Base-by-base conservation (phyloP, 2,329 filamentous ascomycete genomes). In the Clonostachys sp. region DNA sequence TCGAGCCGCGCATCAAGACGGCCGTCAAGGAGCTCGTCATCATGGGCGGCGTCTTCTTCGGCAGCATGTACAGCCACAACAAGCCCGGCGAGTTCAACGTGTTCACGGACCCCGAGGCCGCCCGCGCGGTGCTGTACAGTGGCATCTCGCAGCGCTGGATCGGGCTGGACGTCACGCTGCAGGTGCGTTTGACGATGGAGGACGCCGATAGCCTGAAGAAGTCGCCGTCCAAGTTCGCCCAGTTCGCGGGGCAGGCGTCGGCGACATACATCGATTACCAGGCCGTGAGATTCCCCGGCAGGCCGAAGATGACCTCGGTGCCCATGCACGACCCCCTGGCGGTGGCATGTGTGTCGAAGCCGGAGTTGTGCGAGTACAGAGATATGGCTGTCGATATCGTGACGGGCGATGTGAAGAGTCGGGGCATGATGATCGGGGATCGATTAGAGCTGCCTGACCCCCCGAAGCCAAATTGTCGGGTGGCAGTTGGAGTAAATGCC, bases 51-150 rank as follows among this genome's bases (percentile, higher is more conserved):
- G 33, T 44, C 30, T 50, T 50, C 42, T 42, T 45, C 46, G 46
- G 46, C 16, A 48, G 36, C 38, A 50, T 48, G 33, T 44, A 45
- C 38, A 36, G 39, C 5, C 42, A 43, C n/a, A 16, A 33, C 33
- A 50, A 50, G 36, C 48, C 48, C 12, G 48, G 48, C 16, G 48
- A 50, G 40, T 48, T 48, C 36, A 50, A 50, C 24, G 48, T 50
- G 42, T 50, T 50, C 17, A 45, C 48, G 1, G 48, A 50, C n/a
- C 48, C 48, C 14, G 48, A 50, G 34, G 48, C 48, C 14, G 48
- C 48, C 20, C 48, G 46, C 40, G 43, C 48, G 5, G 44, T 50
- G 17, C 18, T 50, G 12, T 46, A 43, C 17, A 45, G 42, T 4
- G 45, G 48, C 16, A 48, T 50, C 33, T 42, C 48, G 12, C 48